These are phyloP conservation scores for Schizophyllum amplum DNA, from an alignment of 1,284 basidiomycete species.

Conservation along the genomic window DNA sequence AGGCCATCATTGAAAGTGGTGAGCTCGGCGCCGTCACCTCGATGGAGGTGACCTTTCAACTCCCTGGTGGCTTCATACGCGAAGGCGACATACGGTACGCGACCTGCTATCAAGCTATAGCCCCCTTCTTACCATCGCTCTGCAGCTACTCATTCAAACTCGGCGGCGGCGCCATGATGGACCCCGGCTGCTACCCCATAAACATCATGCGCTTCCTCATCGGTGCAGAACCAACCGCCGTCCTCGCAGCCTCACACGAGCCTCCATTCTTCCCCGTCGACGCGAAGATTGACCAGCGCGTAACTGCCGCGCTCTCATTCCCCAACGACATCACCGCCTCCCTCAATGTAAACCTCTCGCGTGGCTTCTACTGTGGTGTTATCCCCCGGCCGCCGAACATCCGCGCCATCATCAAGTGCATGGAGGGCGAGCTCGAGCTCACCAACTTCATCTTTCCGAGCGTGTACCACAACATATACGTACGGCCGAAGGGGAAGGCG, in stretches of 20 bases:
- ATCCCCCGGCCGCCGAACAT: constrained; percentile 27
- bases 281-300: constrained; percentile 6
- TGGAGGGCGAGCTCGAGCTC: constrained; percentile 30
- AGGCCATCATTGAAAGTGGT: constrained; percentile 42
- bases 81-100: constrained; percentile 47
- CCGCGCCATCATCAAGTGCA: constrained; percentile 25
- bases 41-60: constrained; percentile 25
- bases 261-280: constrained; percentile 3
- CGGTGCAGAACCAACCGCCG: constrained; percentile 28
- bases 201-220: constrained; percentile 33
- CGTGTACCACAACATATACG: constrained; percentile 31
- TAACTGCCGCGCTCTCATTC: constrained; percentile 15
- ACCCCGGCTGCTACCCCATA: constrained; percentile 37
- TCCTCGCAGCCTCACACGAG: constrained; percentile 22
- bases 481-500: constrained; percentile 28
- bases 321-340: constrained; percentile 28
- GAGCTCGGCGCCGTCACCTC: constrained; percentile 42
- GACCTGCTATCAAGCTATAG: constrained; percentile 47
- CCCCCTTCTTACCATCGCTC: constrained; percentile 11
- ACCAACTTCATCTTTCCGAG: constrained; percentile 36
- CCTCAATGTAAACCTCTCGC: constrained; percentile 25
- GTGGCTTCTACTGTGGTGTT: constrained; percentile 24
- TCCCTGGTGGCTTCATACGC: constrained; percentile 29
- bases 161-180: neutral
- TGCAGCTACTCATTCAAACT: neutral